phyloP scores from a whole-genome alignment of 2,329 filamentous ascomycete species.

The Paecilomyces niveus region DNA sequence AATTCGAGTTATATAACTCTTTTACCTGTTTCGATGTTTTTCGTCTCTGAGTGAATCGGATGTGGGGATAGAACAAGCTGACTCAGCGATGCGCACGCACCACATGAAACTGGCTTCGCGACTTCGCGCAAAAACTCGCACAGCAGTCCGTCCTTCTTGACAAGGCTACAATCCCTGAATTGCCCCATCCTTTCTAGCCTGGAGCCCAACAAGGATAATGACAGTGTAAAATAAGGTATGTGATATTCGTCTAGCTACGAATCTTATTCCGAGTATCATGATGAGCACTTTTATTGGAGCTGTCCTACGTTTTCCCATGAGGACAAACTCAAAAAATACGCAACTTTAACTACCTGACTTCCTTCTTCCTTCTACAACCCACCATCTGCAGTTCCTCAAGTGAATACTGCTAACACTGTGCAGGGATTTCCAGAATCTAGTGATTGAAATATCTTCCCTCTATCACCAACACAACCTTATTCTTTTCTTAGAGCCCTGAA shows the following conservation, averaged over 20 bases:
- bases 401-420: conserved; percentile 15
- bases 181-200: not conserved
- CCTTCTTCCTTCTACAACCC: conserved; percentile 3
- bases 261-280: conserved; percentile 28
- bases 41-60: no score
- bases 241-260: not conserved
- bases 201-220: not conserved
- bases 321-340: conserved; percentile 58
- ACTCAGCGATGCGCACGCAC: not conserved
- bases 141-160: not conserved
- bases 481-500: conserved; percentile 6
- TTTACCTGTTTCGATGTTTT: no score
- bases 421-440: conserved; percentile 25
- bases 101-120: not conserved
- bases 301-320: conserved; percentile 60
- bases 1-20: no score
- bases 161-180: not conserved
- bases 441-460: conserved; percentile 21
- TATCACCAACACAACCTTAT: not conserved
- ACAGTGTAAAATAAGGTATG: not conserved
- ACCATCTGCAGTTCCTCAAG: not conserved
- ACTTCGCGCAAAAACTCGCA: not conserved
- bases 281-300: conserved; percentile 68
- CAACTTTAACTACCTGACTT: conserved; percentile 12
- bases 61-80: not conserved